Base-by-base conservation (phyloP, 2,329 filamentous ascomycete genomes). In the Fusarium coffeatum region DNA sequence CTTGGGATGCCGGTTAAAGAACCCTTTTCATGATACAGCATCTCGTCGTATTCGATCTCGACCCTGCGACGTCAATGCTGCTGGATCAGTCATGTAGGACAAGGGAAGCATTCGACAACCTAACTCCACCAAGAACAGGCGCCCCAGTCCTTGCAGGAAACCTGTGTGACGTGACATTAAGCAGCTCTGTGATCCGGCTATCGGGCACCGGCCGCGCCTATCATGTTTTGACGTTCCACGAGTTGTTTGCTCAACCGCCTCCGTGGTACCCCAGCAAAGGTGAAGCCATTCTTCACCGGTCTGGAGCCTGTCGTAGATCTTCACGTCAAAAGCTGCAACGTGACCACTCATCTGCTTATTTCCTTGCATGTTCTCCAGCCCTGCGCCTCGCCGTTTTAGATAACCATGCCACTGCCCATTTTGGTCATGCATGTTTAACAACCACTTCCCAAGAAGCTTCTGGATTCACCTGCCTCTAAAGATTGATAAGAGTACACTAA, bases 201-300 rank as follows among this genome's bases (percentile, higher is more conserved):
- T 65, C 57, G 59, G 58, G 40, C 50, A 50, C 45, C 40, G 41
- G 41, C 51, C 61, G 50, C 40, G 43, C 69, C 72, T 74, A 74
- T 74, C 72, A 64, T 25, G 22, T n/a, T 42, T 47, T 37, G 22
- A 10, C n/a, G 40, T 55, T 41, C 50, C 40, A 51, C 50, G 23
- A 32, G 58, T 41, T 55, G 59, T 72, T 70, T 55, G 40, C 53
- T 69, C 55, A 65, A 54, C 59, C 66, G 64, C 34, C 50, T 49
- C 71, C 59, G 56, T 72, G 72, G 62, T 59, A 60, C 59, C 49
- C 57, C 42, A 62, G 58, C 40, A 72, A 49, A 63, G 58, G 47
- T 32, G 55, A 71, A 66, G 68, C 67, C 63, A 62, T 64, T 55
- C 59, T 60, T 75, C 60, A 75, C 73, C 73, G 73, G 73, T 75